phyloP scores from a whole-genome alignment of 2,329 filamentous ascomycete genomes.

The Cryphonectria radicalis region DNA sequence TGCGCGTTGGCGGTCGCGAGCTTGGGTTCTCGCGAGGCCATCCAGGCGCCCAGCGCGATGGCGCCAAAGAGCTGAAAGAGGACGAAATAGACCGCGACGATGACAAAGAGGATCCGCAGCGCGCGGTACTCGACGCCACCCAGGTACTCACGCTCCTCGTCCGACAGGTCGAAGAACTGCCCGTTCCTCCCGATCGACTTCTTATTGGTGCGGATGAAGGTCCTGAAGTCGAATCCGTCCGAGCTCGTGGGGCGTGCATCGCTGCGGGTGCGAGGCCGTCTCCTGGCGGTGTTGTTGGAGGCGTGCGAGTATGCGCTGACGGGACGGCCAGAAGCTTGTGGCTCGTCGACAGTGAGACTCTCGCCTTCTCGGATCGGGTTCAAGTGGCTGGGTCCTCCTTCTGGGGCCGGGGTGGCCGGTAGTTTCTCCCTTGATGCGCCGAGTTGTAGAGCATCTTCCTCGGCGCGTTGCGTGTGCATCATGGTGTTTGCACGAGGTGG shows the following conservation, averaged over 20 bases:
- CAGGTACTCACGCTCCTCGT: conserved; percentile 58
- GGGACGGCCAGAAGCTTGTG: conserved; percentile 11
- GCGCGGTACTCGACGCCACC: conserved; percentile 69
- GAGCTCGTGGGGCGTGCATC: conserved; percentile 29
- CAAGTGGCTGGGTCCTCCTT: conserved; percentile 17
- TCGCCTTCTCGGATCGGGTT: conserved; percentile 23
- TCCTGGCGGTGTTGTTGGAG: conserved; percentile 5
- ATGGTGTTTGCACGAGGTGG: conserved; percentile 6
- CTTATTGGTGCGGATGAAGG: conserved; percentile 39
- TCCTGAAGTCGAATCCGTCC: conserved; percentile 33
- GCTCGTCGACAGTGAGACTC: conserved; percentile 14
- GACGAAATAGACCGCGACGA: conserved; percentile 65
- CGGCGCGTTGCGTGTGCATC: conserved; percentile 24
- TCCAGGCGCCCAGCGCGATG: conserved; percentile 58
- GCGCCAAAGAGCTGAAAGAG: conserved; percentile 63
- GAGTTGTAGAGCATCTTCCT: conserved; percentile 22
- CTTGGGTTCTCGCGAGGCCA: conserved; percentile 3
- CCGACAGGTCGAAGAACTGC: conserved; percentile 57
- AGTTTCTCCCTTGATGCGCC: background rate
- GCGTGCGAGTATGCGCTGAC: conserved; percentile 11
- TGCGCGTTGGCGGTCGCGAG: conserved; percentile 35
- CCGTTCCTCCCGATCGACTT: conserved; percentile 54
- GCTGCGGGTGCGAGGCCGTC: conserved; percentile 15
- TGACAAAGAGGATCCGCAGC: conserved; percentile 59
- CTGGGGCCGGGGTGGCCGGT: background rate